Evolutionary conservation across 345 rosid species (phyloP).

Genomic region (Limnanthes douglasii): DNA sequence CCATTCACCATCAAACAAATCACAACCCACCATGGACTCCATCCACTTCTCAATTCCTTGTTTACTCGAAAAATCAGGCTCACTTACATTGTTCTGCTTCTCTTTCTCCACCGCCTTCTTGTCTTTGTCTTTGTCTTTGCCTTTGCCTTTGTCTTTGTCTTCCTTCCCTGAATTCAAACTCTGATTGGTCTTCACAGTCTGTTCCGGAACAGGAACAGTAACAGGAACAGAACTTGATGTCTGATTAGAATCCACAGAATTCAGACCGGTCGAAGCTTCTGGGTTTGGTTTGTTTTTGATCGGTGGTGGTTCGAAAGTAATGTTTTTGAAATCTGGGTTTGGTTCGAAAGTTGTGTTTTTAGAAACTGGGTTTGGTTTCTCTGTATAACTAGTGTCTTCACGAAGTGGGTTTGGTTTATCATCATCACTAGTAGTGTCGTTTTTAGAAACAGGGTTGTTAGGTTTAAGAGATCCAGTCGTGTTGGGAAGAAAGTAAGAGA

Average conservation of each 20-base stretch:
- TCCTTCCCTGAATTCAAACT: constrained; percentile 27
- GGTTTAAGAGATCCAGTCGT: constrained; percentile 12
- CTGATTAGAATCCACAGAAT: constrained; percentile 1
- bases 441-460: constrained; percentile 7
- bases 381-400: background rate
- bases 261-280: constrained; percentile 8
- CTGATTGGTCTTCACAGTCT: constrained; percentile 6
- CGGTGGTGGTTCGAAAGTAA: constrained; percentile 5
- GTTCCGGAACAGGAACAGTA: constrained; percentile 4
- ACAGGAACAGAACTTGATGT: constrained; percentile 2
- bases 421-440: background rate
- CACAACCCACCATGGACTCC: constrained; percentile 40
- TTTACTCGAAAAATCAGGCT: constrained; percentile 12
- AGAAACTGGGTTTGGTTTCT: constrained; percentile 12
- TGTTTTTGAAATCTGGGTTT: constrained; percentile 14
- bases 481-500: constrained; percentile 27
- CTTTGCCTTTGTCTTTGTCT: no score
- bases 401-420: constrained; percentile 9
- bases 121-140: no score
- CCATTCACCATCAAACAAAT: constrained; percentile 85
- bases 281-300: constrained; percentile 6
- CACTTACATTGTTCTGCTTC: constrained; percentile 23
- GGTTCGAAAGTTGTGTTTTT: constrained; percentile 7
- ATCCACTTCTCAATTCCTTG: constrained; percentile 21
- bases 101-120: constrained; percentile 17